Conservation (phyloP, 2,329 filamentous ascomycete genomes). For the Colletotrichum chlorophyti region DNA sequence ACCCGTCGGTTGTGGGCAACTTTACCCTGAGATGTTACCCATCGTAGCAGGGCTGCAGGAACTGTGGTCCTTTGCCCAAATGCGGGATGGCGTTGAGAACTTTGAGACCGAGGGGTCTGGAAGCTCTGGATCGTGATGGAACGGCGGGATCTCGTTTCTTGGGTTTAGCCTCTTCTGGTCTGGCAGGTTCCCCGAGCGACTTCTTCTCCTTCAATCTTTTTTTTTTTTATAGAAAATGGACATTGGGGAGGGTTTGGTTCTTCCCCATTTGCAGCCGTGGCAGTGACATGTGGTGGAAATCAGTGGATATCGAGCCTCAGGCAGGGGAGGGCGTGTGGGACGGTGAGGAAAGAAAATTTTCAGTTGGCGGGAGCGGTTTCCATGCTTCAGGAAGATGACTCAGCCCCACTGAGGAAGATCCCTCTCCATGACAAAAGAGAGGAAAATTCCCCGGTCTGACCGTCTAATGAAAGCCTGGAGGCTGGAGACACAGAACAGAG, state of each 20-base stretch:
- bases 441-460: too few species aligned
- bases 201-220: neutral
- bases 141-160: conserved; percentile 4
- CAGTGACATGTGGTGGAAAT: conserved; percentile 20
- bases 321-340: too few species aligned
- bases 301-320: neutral
- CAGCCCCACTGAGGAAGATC: too few species aligned
- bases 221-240: neutral
- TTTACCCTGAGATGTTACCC: too few species aligned
- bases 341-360: neutral
- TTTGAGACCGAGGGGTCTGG: too few species aligned
- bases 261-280: conserved; percentile 11
- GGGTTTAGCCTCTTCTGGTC: neutral
- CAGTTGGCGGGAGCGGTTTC: neutral
- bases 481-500: neutral
- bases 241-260: neutral
- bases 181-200: neutral
- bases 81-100: conserved; percentile 3
- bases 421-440: too few species aligned
- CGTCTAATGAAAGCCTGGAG: neutral
- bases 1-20: too few species aligned
- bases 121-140: conserved; percentile 25
- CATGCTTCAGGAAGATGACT: neutral
- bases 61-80: conserved; percentile 23
- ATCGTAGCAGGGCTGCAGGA: conserved; percentile 26